phyloP scores from a whole-genome alignment of 805 yeast species.

The Barnettozyma sucrosica region DNA sequence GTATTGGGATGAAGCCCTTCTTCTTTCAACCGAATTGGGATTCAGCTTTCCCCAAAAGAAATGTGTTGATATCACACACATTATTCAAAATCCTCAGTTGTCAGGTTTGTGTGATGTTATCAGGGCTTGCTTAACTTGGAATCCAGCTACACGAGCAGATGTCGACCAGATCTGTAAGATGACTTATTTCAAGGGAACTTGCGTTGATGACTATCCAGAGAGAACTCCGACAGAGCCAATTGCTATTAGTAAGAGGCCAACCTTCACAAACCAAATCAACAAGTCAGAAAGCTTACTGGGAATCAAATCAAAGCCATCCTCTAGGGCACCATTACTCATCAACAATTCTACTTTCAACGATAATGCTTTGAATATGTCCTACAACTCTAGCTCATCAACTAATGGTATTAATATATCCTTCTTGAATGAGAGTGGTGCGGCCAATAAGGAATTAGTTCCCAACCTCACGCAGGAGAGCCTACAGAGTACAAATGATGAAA shows the following conservation, averaged over 20 bases:
- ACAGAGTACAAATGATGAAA: slow-evolving; percentile 15
- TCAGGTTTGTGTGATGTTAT: slow-evolving; percentile 33
- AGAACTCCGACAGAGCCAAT: background rate
- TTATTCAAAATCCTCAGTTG: slow-evolving; percentile 43
- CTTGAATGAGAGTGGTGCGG: slow-evolving; percentile 8
- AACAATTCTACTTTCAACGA: background rate
- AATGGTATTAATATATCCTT: slow-evolving; percentile 8
- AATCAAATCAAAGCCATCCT: slow-evolving; percentile 2
- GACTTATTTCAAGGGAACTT: slow-evolving; percentile 50
- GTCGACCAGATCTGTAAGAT: slow-evolving; percentile 42
- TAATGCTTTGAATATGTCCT: background rate
- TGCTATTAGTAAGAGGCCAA: background rate
- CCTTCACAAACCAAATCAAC: slow-evolving; percentile 2
- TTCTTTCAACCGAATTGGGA: slow-evolving; percentile 48
- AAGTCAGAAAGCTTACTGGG: slow-evolving; percentile 17
- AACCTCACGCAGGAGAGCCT: slow-evolving; percentile 11
- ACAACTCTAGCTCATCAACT: slow-evolving; percentile 5
- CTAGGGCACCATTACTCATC: background rate
- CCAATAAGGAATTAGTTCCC: slow-evolving; percentile 7
- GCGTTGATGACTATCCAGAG: slow-evolving; percentile 21
- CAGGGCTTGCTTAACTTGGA: slow-evolving; percentile 63
- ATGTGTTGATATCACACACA: slow-evolving; percentile 42
- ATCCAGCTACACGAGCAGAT: slow-evolving; percentile 60
- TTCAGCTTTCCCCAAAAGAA: slow-evolving; percentile 47
- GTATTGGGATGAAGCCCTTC: slow-evolving; percentile 59